Evolutionary conservation across 352 stramenopile species (phyloP).

Genomic region (Phytophthora tubulina): DNA sequence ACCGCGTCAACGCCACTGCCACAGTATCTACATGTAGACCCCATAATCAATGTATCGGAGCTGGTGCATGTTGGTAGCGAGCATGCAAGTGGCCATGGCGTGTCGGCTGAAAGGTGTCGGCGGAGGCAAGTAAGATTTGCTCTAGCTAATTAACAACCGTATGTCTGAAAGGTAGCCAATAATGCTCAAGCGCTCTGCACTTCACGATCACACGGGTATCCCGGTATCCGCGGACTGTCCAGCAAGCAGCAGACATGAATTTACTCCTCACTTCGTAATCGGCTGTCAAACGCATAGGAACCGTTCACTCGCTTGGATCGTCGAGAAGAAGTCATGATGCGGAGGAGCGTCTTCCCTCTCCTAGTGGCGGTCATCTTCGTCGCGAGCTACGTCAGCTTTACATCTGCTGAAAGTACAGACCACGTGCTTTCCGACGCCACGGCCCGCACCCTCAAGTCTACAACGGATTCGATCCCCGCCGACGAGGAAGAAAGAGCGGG

Average conservation of each 20-base stretch:
- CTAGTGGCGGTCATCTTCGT: conserved; percentile 3
- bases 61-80: too few relatives aligned
- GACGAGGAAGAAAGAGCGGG: conserved; percentile 9
- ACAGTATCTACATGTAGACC: too few relatives aligned
- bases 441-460: conserved; percentile 14
- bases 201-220: conserved; percentile 26
- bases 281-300: conserved; percentile 4
- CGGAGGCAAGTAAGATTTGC: conserved; percentile 3
- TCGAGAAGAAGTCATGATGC: conserved; percentile 8
- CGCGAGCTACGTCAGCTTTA: background rate
- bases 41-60: too few relatives aligned
- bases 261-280: conserved; percentile 17
- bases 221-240: conserved; percentile 9
- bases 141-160: conserved; percentile 4
- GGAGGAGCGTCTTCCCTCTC: conserved; percentile 4
- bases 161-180: conserved; percentile 12
- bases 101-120: background rate
- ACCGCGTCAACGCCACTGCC: too few relatives aligned
- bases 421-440: background rate
- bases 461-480: background rate
- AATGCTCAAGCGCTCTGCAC: background rate
- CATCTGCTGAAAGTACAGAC: conserved; percentile 9
- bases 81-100: too few relatives aligned
- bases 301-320: background rate
- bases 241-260: background rate